A percentile compares a stretch with the other conserved stretches of the same genome.
phyloP scores from a whole-genome alignment of 441 rosid genomes.

The Gossypium schwendimanii region DNA sequence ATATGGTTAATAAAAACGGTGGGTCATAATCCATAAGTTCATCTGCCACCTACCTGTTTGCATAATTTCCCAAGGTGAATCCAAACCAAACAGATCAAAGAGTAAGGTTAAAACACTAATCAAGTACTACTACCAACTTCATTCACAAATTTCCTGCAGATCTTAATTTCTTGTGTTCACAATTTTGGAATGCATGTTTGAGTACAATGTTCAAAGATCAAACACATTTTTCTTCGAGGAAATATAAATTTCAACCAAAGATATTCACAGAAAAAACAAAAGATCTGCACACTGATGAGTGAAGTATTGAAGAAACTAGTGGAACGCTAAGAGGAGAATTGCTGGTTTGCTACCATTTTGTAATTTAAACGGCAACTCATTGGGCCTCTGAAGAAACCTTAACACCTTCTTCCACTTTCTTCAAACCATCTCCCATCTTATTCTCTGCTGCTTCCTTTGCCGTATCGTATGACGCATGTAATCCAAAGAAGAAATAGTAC shows the following conservation, averaged over 20 bases:
- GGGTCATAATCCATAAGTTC: too few relatives aligned
- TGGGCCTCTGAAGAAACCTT: neutral
- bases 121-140: too few relatives aligned
- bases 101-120: too few relatives aligned
- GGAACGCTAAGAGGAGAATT: neutral
- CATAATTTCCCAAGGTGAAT: too few relatives aligned
- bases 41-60: too few relatives aligned
- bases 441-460: constrained; percentile 31
- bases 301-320: neutral
- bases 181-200: neutral
- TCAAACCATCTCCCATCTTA: constrained; percentile 17
- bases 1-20: too few relatives aligned
- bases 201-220: neutral
- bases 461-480: constrained; percentile 66
- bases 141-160: too few relatives aligned
- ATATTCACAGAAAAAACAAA: neutral
- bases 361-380: neutral
- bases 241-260: neutral
- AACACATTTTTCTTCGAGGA: neutral
- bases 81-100: too few relatives aligned
- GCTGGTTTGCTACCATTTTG: neutral
- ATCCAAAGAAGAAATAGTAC: constrained; percentile 62
- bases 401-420: constrained; percentile 42
- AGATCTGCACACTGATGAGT: neutral
- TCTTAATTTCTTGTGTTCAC: neutral